Evolutionary conservation across 768 basidiomycete genomes (phyloP).

Genomic region (Lactifluus echinatus): DNA sequence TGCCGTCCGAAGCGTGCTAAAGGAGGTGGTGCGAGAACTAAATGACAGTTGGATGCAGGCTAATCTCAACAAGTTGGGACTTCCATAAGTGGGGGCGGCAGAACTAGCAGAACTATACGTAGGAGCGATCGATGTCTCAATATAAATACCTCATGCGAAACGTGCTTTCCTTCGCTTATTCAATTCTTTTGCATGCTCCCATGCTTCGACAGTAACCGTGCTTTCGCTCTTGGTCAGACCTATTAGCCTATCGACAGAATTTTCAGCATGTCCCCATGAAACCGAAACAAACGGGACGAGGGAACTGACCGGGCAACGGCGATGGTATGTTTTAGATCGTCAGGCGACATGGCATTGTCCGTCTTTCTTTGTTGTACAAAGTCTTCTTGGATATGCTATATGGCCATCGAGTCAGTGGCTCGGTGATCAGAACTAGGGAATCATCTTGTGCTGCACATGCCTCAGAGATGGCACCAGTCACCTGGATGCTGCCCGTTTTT

Average conservation of each 20-base stretch:
- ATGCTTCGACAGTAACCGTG: constrained; percentile 48
- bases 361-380: constrained; percentile 45
- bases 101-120: background rate
- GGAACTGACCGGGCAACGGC: constrained; percentile 53
- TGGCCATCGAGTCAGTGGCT: background rate
- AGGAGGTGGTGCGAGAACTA: constrained; percentile 50
- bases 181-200: constrained; percentile 57
- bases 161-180: constrained; percentile 38
- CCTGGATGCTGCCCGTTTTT: constrained; percentile 44
- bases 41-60: constrained; percentile 63
- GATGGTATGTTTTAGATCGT: constrained; percentile 63
- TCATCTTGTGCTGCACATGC: constrained; percentile 51
- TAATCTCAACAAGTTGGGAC: constrained; percentile 38
- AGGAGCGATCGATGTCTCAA: background rate
- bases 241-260: constrained; percentile 38
- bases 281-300: background rate
- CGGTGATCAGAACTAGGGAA: background rate
- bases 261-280: constrained; percentile 5
- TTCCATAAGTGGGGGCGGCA: constrained; percentile 20
- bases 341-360: constrained; percentile 35
- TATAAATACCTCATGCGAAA: constrained; percentile 4
- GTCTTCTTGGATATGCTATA: constrained; percentile 66
- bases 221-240: constrained; percentile 51
- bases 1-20: constrained; percentile 43
- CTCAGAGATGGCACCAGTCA: constrained; percentile 50